A percentile compares a stretch with the other conserved stretches of the same genome.
Conservation (phyloP, 106 monocot species). For the Chionographis japonica region DNA sequence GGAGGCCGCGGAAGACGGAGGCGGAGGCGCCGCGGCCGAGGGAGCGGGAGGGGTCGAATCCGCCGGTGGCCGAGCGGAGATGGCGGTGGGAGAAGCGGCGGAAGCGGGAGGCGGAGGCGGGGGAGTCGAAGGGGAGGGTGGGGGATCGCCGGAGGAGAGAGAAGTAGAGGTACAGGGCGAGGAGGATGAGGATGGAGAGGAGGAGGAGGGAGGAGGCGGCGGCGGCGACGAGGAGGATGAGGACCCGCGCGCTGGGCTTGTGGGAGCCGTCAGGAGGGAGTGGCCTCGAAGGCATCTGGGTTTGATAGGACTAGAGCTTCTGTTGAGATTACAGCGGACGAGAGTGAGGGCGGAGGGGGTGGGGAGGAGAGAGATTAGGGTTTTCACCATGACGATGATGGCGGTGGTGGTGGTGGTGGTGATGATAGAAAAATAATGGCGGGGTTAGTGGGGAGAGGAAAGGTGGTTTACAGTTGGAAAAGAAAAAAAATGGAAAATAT, state of each 20-base stretch:
- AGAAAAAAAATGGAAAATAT: too few relatives aligned
- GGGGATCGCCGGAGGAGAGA: slow-evolving; percentile 17
- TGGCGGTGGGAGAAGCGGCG: slow-evolving; percentile 31
- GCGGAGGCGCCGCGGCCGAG: slow-evolving; percentile 65
- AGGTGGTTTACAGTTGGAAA: slow-evolving; percentile 17
- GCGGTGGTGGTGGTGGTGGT: slow-evolving; percentile 1
- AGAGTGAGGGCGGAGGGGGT: slow-evolving; percentile 1
- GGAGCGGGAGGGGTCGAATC: slow-evolving; percentile 35
- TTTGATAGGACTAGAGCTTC: background rate
- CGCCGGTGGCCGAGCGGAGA: slow-evolving; percentile 33
- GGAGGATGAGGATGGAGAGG: slow-evolving; percentile 12
- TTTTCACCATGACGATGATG: background rate
- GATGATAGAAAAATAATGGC: background rate
- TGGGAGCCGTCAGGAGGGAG: slow-evolving; percentile 2
- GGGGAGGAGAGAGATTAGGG: slow-evolving; percentile 1
- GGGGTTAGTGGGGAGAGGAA: background rate
- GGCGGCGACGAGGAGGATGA: slow-evolving; percentile 7
- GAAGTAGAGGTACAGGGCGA: slow-evolving; percentile 12
- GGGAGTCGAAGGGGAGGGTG: slow-evolving; percentile 12
- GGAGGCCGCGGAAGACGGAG: slow-evolving; percentile 45
- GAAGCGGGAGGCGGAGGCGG: slow-evolving; percentile 10
- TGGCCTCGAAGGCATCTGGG: slow-evolving; percentile 18
- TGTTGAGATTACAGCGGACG: background rate
- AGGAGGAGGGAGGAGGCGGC: slow-evolving; percentile 13
- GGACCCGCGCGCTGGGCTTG: background rate